Evolutionary conservation across 495 filamentous ascomycete species (phyloP), one percentile per base, ranked within the genome.

Genomic region (Trichodelitschia bisporula): DNA sequence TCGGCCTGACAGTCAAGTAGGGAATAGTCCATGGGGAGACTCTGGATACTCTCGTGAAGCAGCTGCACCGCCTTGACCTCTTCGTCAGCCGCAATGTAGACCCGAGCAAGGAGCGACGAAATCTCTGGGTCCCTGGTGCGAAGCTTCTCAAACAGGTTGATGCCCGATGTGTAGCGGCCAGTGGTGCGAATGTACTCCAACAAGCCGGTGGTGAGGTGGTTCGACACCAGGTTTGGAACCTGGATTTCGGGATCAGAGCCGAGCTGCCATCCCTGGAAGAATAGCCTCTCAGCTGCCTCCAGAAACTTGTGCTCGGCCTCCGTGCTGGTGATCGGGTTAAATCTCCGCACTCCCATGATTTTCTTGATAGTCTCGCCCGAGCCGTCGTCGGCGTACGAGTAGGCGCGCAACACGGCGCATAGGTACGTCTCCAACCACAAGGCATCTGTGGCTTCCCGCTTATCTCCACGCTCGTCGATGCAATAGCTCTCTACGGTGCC

Each of bases 341-440:
- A 97, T 28, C 86, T 70, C 36, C 86, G 61, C 15, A 91, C 78
- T 11, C 84, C 89, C 36, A 92, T 70, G 36, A 97, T 91, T 54
- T 78, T 84, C 46, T 77, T 72, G 40, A 93, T 90, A 2, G 70
- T 69, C 38, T 93, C 83, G 18, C 83, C 82, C 34, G 68, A 74
- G 17, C 83, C 83, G 54, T 93, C 72, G 49, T 97, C 86, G 18
- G 89, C 89, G 44, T 95, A 97, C 1, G 77, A 76, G 48, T 95
- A 95, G 14, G 86, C 84, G 38, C 86, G 64, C 30, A 97, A 54
- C 1, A 95, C 79, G 25, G 72, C 80, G 48, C 86, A 95, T 3
- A 97, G 66, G 43, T 95, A 95, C 14, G 89, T 95, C 44, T 97
- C 86, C 19, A 97, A 63, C 86, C 86, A 97, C 11, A 95, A 61